Evolutionary conservation across 352 stramenopile genomes (phyloP).

Genomic region (Phytophthora constricta): DNA sequence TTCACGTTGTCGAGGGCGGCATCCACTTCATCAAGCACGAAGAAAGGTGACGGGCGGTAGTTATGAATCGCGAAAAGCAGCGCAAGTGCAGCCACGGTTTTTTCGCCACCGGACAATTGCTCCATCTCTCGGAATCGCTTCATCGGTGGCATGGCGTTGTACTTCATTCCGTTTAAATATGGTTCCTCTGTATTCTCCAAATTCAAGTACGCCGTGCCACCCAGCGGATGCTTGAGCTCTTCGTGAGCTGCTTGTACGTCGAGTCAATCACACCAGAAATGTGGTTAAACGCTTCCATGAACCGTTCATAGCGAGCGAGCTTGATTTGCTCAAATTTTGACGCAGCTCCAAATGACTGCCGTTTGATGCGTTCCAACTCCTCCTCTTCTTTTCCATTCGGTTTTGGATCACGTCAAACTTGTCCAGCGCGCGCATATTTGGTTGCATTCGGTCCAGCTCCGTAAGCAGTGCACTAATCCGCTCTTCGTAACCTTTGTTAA

Average conservation of each 20-base stretch:
- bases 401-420: conserved; percentile 88
- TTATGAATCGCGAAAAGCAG: conserved; percentile 99
- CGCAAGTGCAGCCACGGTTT: conserved; percentile 98
- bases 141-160: conserved; percentile 99
- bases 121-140: conserved; percentile 99
- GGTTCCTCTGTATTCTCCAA: conserved; percentile 94
- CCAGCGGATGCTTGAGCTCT: conserved; percentile 97
- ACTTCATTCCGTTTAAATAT: conserved; percentile 99
- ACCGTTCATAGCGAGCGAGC: conserved; percentile 72
- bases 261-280: conserved; percentile 93
- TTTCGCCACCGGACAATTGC: conserved; percentile 98
- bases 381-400: conserved; percentile 83
- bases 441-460: conserved; percentile 95
- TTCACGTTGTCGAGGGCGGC: conserved; percentile 99
- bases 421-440: conserved; percentile 97
- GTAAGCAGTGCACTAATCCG: conserved; percentile 68
- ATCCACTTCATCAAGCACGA: conserved; percentile 99
- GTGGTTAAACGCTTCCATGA: conserved; percentile 96
- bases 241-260: conserved; percentile 98
- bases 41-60: conserved; percentile 96
- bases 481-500: conserved; percentile 72
- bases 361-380: conserved; percentile 78
- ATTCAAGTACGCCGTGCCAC: conserved; percentile 83
- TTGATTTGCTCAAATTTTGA: conserved; percentile 85
- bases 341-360: conserved; percentile 60